A percentile compares a stretch with the other conserved stretches of the same genome.
Evolutionary conservation across 495 filamentous ascomycete genomes (phyloP).

Genomic region (Immersiella caudata): DNA sequence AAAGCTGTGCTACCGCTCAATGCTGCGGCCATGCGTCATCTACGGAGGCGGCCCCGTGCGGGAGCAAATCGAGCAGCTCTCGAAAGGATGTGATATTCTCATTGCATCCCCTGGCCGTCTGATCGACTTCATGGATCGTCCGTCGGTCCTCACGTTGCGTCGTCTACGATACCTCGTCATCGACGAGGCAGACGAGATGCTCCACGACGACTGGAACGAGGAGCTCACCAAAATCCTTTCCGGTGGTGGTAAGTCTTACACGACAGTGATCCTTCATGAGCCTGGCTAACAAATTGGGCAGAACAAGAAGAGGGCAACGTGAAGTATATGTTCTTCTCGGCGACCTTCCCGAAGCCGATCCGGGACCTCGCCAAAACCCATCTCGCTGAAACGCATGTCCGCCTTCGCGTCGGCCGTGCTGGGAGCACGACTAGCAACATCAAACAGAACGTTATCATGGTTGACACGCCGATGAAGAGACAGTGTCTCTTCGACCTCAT

Average conservation of each 20-base stretch:
- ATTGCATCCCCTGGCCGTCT: constrained; percentile 88
- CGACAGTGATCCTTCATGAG: background rate
- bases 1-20: constrained; percentile 88
- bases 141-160: constrained; percentile 66
- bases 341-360: constrained; percentile 80
- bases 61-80: constrained; percentile 70
- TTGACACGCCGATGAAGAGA: constrained; percentile 65
- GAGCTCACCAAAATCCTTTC: constrained; percentile 72
- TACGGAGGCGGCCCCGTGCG: constrained; percentile 79
- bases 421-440: constrained; percentile 81
- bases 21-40: constrained; percentile 87
- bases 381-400: constrained; percentile 70
- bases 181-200: constrained; percentile 94
- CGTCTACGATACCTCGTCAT: constrained; percentile 84
- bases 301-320: constrained; percentile 80
- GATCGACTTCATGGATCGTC: constrained; percentile 74
- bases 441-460: constrained; percentile 70
- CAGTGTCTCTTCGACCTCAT: constrained; percentile 74
- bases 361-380: constrained; percentile 76
- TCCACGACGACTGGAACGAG: constrained; percentile 71
- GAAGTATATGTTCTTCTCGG: constrained; percentile 90
- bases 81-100: constrained; percentile 84
- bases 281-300: constrained; percentile 27
- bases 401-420: constrained; percentile 80
- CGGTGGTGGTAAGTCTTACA: constrained; percentile 66